Conservation (phyloP, 805 yeast species). For the Brettanomyces custersianus region DNA sequence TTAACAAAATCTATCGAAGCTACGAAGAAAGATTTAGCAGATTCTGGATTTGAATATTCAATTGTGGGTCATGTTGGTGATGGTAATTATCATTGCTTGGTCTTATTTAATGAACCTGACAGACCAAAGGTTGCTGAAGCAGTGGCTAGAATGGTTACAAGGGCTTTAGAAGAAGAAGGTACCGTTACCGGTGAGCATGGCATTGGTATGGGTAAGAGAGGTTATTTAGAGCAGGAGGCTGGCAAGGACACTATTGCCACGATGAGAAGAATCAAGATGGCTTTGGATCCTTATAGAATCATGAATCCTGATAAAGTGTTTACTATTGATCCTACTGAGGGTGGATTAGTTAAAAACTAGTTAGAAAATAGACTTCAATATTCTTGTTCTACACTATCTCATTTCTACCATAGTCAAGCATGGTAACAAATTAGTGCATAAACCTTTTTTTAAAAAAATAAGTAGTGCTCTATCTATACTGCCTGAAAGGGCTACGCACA, state of each 20-base stretch:
- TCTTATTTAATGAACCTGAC: conserved; percentile 47
- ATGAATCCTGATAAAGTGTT: conserved; percentile 78
- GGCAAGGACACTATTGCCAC: conserved; percentile 58
- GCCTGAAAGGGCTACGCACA: too few species aligned
- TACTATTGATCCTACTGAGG: conserved; percentile 49
- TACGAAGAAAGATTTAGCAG: conserved; percentile 54
- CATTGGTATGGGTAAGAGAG: conserved; percentile 72
- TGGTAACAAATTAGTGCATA: too few species aligned
- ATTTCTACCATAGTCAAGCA: too few species aligned
- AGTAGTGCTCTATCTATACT: too few species aligned
- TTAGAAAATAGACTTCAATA: too few species aligned
- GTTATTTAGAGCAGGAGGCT: conserved; percentile 51
- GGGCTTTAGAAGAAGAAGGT: conserved; percentile 65
- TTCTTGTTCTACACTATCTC: too few species aligned
- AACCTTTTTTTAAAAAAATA: too few species aligned
- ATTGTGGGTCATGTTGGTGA: conserved; percentile 88
- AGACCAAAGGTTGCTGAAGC: conserved; percentile 38
- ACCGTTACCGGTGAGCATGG: conserved; percentile 92
- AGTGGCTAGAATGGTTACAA: conserved; percentile 63
- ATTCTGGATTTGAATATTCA: conserved; percentile 50
- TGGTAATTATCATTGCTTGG: conserved; percentile 82
- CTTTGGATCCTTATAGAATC: conserved; percentile 67
- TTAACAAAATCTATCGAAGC: conserved; percentile 51
- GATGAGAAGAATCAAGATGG: conserved; percentile 68
- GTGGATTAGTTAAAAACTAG: too few species aligned